Conservation (phyloP, 805 yeast genomes). For the Wickerhamiella parazyma region DNA sequence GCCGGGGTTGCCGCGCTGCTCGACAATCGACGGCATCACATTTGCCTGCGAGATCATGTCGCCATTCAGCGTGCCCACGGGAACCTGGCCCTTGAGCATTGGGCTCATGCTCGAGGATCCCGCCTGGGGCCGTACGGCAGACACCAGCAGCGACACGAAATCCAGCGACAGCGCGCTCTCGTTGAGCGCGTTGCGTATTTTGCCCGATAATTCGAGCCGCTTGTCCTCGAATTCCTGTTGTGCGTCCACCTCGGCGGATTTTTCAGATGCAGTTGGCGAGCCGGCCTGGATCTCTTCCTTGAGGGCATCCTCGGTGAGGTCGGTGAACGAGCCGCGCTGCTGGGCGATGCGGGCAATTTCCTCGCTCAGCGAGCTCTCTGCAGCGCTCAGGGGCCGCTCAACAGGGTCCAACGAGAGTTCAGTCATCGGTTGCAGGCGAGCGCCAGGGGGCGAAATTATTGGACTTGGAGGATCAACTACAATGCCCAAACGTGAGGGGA, state of each 20-base stretch:
- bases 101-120: constrained; percentile 68
- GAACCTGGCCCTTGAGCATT: constrained; percentile 18
- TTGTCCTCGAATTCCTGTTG: constrained; percentile 18
- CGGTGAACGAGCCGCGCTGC: constrained; percentile 47
- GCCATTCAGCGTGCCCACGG: constrained; percentile 15
- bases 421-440: constrained; percentile 11
- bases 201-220: constrained; percentile 18
- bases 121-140: constrained; percentile 71
- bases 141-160: constrained; percentile 68
- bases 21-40: constrained; percentile 1
- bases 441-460: not conserved
- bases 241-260: constrained; percentile 6
- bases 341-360: constrained; percentile 44
- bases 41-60: not conserved
- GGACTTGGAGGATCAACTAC: not conserved
- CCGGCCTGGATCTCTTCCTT: constrained; percentile 30
- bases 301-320: constrained; percentile 44
- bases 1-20: constrained; percentile 28
- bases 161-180: constrained; percentile 83
- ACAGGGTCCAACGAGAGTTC: constrained; percentile 18
- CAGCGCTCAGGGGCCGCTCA: constrained; percentile 2
- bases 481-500: too few species aligned
- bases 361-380: constrained; percentile 20
- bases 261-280: constrained; percentile 20
- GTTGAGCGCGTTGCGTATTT: constrained; percentile 50